Evolutionary conservation across 768 basidiomycete genomes (phyloP).

Genomic region (Dioszegia crocea): DNA sequence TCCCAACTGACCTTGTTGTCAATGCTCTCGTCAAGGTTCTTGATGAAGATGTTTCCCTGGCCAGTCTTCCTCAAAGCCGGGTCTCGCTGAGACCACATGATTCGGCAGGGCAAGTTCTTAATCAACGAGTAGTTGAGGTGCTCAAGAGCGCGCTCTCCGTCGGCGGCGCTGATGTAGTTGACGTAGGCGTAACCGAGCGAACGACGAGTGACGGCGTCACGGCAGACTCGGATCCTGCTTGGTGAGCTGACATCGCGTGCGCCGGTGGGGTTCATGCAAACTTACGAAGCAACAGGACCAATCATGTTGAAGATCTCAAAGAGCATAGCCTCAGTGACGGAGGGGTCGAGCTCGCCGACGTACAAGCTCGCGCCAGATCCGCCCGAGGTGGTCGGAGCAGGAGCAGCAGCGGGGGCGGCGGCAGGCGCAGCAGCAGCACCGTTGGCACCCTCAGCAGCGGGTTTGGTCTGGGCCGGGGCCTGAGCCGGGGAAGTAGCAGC

Average conservation of each 20-base stretch:
- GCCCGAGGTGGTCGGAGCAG: slow-evolving; percentile 26
- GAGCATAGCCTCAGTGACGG: slow-evolving; percentile 98
- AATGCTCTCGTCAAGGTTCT: slow-evolving; percentile 93
- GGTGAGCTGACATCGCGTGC: background rate
- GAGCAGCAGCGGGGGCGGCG: slow-evolving; percentile 30
- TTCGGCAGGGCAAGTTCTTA: slow-evolving; percentile 96
- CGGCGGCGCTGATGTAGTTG: slow-evolving; percentile 91
- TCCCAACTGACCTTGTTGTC: slow-evolving; percentile 80
- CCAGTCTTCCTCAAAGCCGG: slow-evolving; percentile 98
- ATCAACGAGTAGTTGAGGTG: slow-evolving; percentile 99
- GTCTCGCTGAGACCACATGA: slow-evolving; percentile 99
- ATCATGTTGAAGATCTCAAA: slow-evolving; percentile 99
- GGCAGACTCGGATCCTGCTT: slow-evolving; percentile 92
- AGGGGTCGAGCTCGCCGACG: slow-evolving; percentile 96
- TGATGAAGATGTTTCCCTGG: slow-evolving; percentile 99
- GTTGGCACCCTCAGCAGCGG: slow-evolving; percentile 23
- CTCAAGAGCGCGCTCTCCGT: slow-evolving; percentile 99
- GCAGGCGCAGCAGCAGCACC: slow-evolving; percentile 27
- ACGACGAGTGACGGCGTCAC: slow-evolving; percentile 98
- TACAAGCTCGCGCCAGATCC: slow-evolving; percentile 67
- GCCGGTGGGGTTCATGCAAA: slow-evolving; percentile 7
- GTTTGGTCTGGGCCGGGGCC: slow-evolving; percentile 20
- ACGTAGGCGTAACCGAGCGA: slow-evolving; percentile 99
- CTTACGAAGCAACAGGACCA: slow-evolving; percentile 93
- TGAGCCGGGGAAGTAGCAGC: slow-evolving; percentile 8